A percentile compares a stretch with the other conserved stretches of the same genome.
phyloP scores from a whole-genome alignment of 768 basidiomycete genomes.

The Kwoniella shandongensis region DNA sequence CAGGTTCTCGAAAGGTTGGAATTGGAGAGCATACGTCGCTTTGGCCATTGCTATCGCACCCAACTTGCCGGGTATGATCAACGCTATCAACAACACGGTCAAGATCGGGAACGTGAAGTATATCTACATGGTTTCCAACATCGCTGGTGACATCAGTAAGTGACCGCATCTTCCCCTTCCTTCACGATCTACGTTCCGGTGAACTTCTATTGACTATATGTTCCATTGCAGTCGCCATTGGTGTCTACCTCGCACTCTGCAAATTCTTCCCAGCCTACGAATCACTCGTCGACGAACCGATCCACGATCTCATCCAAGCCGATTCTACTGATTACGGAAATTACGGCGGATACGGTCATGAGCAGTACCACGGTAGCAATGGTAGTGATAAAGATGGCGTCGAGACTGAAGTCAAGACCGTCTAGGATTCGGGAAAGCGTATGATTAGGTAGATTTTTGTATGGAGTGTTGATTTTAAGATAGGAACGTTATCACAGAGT shows the following conservation, averaged over 20 bases:
- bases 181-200: background rate
- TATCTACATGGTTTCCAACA: conserved; percentile 34
- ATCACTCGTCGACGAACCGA: conserved; percentile 26
- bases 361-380: conserved; percentile 2
- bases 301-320: conserved; percentile 28
- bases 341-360: conserved; percentile 6
- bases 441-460: no score
- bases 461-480: no score
- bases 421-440: background rate
- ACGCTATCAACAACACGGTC: conserved; percentile 35
- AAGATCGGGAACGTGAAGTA: conserved; percentile 28
- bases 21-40: conserved; percentile 42
- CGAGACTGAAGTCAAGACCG: background rate
- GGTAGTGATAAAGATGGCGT: background rate
- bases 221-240: conserved; percentile 24
- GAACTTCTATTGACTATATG: background rate
- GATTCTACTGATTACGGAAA: conserved; percentile 7
- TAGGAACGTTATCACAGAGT: no score
- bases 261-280: conserved; percentile 35
- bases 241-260: conserved; percentile 27
- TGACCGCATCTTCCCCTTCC: background rate
- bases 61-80: conserved; percentile 47
- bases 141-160: conserved; percentile 34
- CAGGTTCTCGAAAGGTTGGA: conserved; percentile 43
- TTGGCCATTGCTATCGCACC: conserved; percentile 41